Base-by-base conservation (phyloP, 1,284 basidiomycete species). In the Tylopilus sp. region DNA sequence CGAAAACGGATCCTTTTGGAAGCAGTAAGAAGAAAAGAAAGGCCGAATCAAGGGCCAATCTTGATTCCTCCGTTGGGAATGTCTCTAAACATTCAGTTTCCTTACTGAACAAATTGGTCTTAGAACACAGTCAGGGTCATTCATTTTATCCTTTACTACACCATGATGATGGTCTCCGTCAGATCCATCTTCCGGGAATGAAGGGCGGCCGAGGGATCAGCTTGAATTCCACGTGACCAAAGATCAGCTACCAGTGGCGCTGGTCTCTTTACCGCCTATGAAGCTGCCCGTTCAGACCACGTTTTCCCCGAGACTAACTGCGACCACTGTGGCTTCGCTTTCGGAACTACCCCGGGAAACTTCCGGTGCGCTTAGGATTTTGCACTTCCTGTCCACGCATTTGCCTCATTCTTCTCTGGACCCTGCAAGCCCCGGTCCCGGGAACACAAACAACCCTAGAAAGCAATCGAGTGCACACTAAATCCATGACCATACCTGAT, bases 1-100 rank as follows among this genome's bases (percentile, higher is more conserved):
- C 70, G 7, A 78, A 76, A 50, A 53, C 73, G 7, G 85, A 88
- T 59, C 82, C 83, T 0, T 88, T 88, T 53, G 72, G 68, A 65
- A 69, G 70, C 56, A 76, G 61, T 53, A 75, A 72, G 59, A 70
- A 69, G 48, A 62, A 57, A 44, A 63, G 42, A 39, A 72, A 51
- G 9, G 28, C 50, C 28, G 43, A 48, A 14, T 19, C 13, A 28
- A 44, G 28, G 26, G 19, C n/a, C 41, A 33, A 47, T 31, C 28
- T 33, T 32, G 17, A 41, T 43, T 32, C 24, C 20, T 42, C 46
- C 26, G 40, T 26, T 35, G 48, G 47, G 19, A 47, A 43, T 11
- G 32, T 8, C 10, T 29, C 46, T 22, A 36, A 41, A 35, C 26
- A 17, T n/a, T 29, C 37, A 17, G 33, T 10, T 41, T 37, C 48